A percentile compares a stretch with the other conserved stretches of the same genome.
Evolutionary conservation across 78 protist species (phyloP).

Genomic region (Anaeramoeba flamelloides): DNA sequence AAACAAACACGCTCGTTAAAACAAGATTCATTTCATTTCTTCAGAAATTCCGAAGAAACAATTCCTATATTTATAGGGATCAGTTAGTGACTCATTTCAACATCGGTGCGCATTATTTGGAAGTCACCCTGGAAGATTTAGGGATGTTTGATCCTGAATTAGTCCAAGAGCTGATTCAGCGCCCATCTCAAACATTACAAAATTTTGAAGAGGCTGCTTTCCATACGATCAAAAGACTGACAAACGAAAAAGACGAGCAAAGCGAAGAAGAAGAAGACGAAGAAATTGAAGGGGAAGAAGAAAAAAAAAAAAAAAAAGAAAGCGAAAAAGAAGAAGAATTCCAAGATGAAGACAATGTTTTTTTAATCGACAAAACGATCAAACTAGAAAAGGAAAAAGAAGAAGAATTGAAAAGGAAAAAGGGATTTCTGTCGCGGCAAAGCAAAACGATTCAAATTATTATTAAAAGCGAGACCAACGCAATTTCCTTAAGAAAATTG

Average conservation of each 20-base stretch:
- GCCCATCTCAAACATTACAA: neutral
- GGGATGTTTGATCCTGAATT: neutral
- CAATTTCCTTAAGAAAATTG: neutral
- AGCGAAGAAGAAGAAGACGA: neutral
- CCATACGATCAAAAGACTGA: neutral
- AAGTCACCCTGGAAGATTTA: neutral
- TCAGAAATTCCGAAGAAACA: neutral
- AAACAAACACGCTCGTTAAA: neutral
- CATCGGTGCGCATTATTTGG: neutral
- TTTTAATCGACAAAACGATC: too few species aligned
- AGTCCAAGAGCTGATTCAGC: neutral
- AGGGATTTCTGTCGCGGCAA: neutral
- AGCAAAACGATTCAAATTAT: neutral
- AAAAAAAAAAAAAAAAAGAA: too few species aligned
- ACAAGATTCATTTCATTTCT: neutral
- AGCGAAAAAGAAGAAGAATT: too few species aligned
- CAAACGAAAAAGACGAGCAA: neutral
- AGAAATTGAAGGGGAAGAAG: neutral
- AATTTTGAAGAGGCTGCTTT: neutral
- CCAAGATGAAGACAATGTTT: too few species aligned
- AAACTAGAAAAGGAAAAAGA: neutral
- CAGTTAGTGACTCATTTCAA: neutral
- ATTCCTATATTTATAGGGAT: neutral
- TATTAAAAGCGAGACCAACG: neutral
- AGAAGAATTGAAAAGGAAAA: too few species aligned